Evolutionary conservation across 1,139 yeast genomes (phyloP).

Genomic region (Saccharomyces pastorianus): DNA sequence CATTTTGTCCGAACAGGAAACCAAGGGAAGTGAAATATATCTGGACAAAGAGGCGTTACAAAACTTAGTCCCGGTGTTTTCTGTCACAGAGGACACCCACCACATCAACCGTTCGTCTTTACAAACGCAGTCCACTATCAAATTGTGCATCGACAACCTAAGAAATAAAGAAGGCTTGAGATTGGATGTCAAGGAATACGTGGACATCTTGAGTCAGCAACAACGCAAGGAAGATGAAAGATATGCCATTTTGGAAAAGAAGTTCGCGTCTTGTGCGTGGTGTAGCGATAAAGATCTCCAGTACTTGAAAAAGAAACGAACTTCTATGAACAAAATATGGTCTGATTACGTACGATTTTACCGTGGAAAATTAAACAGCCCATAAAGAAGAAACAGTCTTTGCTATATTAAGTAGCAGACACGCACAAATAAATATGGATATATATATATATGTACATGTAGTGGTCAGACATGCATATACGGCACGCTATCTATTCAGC

Average conservation of each 20-base stretch:
- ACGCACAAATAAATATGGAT: too few species aligned
- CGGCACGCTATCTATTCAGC: not conserved
- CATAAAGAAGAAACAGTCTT: not conserved
- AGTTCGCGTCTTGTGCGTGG: conserved; percentile 3
- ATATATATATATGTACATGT: not conserved
- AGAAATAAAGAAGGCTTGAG: not conserved
- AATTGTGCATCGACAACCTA: not conserved
- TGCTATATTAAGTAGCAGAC: not conserved
- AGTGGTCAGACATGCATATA: not conserved
- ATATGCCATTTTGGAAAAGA: conserved; percentile 2
- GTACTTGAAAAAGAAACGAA: conserved; percentile 2
- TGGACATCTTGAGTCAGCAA: conserved; percentile 1
- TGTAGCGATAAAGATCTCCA: conserved; percentile 2
- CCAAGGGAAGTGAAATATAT: not conserved
- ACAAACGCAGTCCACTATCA: not conserved
- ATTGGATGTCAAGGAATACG: not conserved
- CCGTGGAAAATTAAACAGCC: not conserved
- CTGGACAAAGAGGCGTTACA: not conserved
- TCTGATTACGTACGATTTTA: conserved; percentile 3
- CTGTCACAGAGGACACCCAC: not conserved
- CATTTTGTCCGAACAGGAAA: not conserved
- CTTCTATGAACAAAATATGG: conserved; percentile 4
- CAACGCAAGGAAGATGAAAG: conserved; percentile 2
- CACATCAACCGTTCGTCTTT: not conserved
- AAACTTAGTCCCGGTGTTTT: not conserved